Evolutionary conservation across 176 grass and related monocot species (phyloP), one percentile per base, ranked within the genome.

Genomic region (Thalia dealbata): DNA sequence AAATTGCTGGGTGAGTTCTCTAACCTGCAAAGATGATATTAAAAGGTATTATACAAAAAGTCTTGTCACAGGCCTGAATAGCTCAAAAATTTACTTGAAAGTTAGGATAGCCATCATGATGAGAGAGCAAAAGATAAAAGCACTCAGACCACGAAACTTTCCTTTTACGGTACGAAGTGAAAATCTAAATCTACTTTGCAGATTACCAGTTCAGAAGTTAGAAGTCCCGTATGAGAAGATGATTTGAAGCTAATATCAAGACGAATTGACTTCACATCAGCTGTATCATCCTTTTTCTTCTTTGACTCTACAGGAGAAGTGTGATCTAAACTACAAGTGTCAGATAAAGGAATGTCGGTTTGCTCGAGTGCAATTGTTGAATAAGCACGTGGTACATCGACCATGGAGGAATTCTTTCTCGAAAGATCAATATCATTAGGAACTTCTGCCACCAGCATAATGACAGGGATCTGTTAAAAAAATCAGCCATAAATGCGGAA

Each of bases 221-320:
- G 89, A 65, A 97, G 85, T 84, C 93, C 93, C 66, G 93, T 97
- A 77, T 92, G 93, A 63, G 93, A 92, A 69, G 89, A 56, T 32
- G 93, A 97, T 76, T 97, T 88, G 83, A 97, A 97, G 82, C 93
- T 97, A 81, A 92, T 97, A 82, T 97, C 93, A 82, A 97, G 93
- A 75, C 85, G 85, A 78, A 97, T 97, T 70, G 79, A 92, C 70
- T 92, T 86, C 56, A 84, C 87, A 83, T 66, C 56, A 52, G 78
- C 59, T 4, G 64, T 72, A 81, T 86, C 81, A 32, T 89, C 85
- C 70, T 85, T 82, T 78, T 64, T 86, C 72, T 83, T 56, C 71
- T 81, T 90, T 73, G 87, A 83, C 64, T 78, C 67, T 71, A 78
- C 70, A 30, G 80, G 67, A 55, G 70, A 86, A 85, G 75, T 85